Percentiles rank a stretch among this genome's conserved stretches.
Evolutionary conservation across 2,329 filamentous ascomycete species (phyloP).

Genomic region (Cercospora beticola): DNA sequence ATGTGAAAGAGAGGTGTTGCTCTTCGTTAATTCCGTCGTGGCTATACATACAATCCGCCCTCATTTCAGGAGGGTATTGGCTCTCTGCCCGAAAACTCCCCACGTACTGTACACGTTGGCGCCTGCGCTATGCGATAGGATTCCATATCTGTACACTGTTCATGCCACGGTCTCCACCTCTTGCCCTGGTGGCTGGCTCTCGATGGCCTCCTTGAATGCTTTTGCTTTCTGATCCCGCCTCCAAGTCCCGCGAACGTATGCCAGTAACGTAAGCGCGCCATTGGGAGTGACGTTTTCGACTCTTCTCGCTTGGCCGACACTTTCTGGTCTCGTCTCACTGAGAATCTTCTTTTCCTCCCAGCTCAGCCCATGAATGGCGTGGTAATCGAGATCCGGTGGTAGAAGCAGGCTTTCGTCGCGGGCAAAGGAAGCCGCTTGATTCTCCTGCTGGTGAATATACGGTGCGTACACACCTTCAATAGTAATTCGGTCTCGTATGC

Average conservation of each 20-base stretch:
- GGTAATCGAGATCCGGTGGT: conserved; percentile 75
- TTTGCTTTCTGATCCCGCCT: conserved; percentile 36
- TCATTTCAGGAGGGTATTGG: neutral
- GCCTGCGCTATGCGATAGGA: neutral
- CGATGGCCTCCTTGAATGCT: conserved; percentile 34
- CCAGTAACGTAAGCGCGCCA: conserved; percentile 58
- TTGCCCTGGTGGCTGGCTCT: conserved; percentile 25
- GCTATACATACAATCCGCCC: neutral
- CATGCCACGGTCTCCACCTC: conserved; percentile 31
- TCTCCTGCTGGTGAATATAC: conserved; percentile 72
- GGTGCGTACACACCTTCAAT: conserved; percentile 87
- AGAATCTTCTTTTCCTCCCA: conserved; percentile 75
- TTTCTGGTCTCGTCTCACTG: conserved; percentile 71
- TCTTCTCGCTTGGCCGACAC: conserved; percentile 80
- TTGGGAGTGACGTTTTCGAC: conserved; percentile 71
- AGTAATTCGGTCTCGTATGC: conserved; percentile 67
- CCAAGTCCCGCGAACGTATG: conserved; percentile 55
- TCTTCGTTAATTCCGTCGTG: neutral
- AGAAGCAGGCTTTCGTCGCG: conserved; percentile 75
- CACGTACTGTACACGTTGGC: neutral
- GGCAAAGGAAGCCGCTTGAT: conserved; percentile 64
- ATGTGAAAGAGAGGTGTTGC: neutral
- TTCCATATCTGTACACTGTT: neutral
- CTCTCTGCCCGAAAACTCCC: neutral
- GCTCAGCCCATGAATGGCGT: conserved; percentile 69